Base-by-base conservation (phyloP, 208 protist genomes). In the Leishmania arabica region DNA sequence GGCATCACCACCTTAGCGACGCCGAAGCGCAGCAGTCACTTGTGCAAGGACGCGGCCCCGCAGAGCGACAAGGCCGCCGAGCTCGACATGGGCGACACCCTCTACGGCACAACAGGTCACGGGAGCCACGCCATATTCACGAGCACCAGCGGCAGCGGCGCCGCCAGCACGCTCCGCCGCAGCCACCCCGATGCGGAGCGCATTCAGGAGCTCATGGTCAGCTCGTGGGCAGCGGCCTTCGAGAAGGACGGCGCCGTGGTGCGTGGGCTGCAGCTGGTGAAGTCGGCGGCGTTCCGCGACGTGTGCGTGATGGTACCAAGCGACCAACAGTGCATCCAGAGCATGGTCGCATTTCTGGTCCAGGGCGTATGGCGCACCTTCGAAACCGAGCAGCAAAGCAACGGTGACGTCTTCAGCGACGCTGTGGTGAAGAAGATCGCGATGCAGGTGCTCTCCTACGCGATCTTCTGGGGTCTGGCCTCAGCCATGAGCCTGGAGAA, bases 381-480 rank as follows among this genome's bases (percentile, higher is more conserved):
- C 85, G 90, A 97, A 34, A 96, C 98, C 77, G 98, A 99, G 85
- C 83, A 91, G 72, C 69, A 90, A 62, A 92, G 98, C 83, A 75
- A 84, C 56, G 78, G 75, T 37, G 47, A 66, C 51, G 45, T 89
- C 77, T 75, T 86, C 56, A 75, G 54, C 74, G 51, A 64, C 24
- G 72, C 70, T 27, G 62, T 78, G n/a, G 27, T 83, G 66, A 42
- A 75, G 81, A 80, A 81, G 75, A 69, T 85, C 37, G 84, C 80
- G 8, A 34, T 27, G 66, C 47, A 69, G 66, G 85, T 95, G 76
- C 85, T 99, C 60, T 75, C 97, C 5, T 98, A 99, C 81, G 88
- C 99, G 2, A 80, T 99, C 21, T 90, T 99, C 73, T 99, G 99
- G 99, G 96, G 93, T 77, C 92, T 99, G 53, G 91, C 92, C 72